Evolutionary conservation across 495 filamentous ascomycete genomes (phyloP), one percentile per base, ranked within the genome.

Genomic region (Hyaloscypha finlandica): DNA sequence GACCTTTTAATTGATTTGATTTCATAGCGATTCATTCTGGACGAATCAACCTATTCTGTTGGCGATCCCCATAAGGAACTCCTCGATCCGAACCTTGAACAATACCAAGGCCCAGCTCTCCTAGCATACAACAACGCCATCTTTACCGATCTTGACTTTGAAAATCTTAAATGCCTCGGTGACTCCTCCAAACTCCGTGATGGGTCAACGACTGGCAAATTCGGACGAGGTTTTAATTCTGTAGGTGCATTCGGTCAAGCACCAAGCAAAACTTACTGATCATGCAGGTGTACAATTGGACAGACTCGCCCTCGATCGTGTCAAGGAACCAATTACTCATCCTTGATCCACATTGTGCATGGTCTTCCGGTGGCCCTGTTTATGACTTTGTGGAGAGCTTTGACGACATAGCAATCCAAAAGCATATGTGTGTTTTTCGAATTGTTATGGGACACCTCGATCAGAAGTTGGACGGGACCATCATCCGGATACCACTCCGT

Each of bases 401-500:
- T n/a, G 63, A 70, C 0, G 68, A 69, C 16, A 45, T 33, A 9
- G 75, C 74, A 52, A 79, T 81, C 55, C 68, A 68, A 31, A 79
- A 76, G 33, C 78, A 81, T n/a, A 57, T 81, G 54, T 61, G 66
- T 22, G 71, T 73, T 9, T 81, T 80, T 51, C 58, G 61, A 20
- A 66, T 65, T 29, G 61, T 78, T 51, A 48, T 73, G 32, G 25
- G 66, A 9, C 52, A 74, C 32, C 54, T 63, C 8, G 52, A 65
- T 19, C 42, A 62, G 14, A 32, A 19, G 3, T 68, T 76, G n/a
- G 62, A 75, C 31, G 77, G 77, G 12, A 81, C 80, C 9, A 74
- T 80, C 6, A 79, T 81, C 32, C 77, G 80, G n/a, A 74, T 81
- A n/a, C 80, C 80, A 14, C 63, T 81, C 8, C 74, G 80, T 29